Conservation (phyloP, 768 basidiomycete species). For the Boletus sp. region DNA sequence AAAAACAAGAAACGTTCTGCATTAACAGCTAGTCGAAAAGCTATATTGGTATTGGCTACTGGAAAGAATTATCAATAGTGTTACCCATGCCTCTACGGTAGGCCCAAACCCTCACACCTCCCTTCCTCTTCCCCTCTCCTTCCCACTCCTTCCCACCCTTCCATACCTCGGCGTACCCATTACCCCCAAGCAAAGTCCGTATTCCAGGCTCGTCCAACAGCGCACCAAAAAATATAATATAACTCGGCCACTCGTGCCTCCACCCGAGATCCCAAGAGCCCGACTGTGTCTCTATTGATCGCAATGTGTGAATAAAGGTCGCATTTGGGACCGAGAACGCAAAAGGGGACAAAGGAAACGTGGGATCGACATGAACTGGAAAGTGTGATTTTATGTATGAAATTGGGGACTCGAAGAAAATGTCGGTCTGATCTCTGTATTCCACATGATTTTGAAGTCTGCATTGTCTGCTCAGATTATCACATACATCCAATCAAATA, state of each 20-base stretch:
- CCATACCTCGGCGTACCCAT: slow-evolving; percentile 69
- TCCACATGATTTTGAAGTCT: slow-evolving; percentile 44
- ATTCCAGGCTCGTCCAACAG: slow-evolving; percentile 59
- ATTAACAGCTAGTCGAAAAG: background rate
- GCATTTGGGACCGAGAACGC: slow-evolving; percentile 52
- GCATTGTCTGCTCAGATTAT: slow-evolving; percentile 17
- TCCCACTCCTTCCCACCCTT: slow-evolving; percentile 76
- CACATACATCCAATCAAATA: background rate
- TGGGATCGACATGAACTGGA: slow-evolving; percentile 56
- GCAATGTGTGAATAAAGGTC: slow-evolving; percentile 23
- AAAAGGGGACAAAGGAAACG: slow-evolving; percentile 63
- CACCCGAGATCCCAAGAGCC: slow-evolving; percentile 40
- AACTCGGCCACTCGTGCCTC: slow-evolving; percentile 76
- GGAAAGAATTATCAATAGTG: background rate
- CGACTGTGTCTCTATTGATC: slow-evolving; percentile 28
- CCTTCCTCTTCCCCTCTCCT: slow-evolving; percentile 53
- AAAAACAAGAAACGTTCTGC: background rate
- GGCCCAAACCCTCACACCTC: slow-evolving; percentile 72
- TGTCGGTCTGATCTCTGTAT: slow-evolving; percentile 78
- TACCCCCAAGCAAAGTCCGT: slow-evolving; percentile 41
- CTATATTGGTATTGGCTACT: background rate
- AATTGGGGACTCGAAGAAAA: slow-evolving; percentile 75
- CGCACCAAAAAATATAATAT: slow-evolving; percentile 82
- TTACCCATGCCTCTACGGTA: slow-evolving; percentile 3
- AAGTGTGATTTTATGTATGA: slow-evolving; percentile 67